Evolutionary conservation across 2,329 filamentous ascomycete species (phyloP), one percentile per base, ranked within the genome.

Genomic region (Aspergillus fijiensis): DNA sequence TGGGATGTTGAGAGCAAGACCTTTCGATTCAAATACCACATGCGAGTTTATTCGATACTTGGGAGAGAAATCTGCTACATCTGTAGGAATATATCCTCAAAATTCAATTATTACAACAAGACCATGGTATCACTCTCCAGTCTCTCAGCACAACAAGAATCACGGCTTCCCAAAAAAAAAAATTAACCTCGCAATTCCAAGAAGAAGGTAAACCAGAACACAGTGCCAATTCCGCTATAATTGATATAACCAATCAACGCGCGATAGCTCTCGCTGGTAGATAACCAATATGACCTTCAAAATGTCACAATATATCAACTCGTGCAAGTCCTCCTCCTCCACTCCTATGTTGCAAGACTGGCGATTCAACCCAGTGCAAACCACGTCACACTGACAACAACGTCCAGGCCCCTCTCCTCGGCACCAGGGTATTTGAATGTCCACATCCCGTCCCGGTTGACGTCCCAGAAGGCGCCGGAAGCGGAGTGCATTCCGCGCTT

Each of bases 401-500:
- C 75, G 66, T 82, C 80, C 60, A 82, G 62, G 2, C 80, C 80
- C 65, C 75, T 78, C 64, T 76, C 77, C 63, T 79, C 77, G 10
- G 73, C 79, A 31, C 75, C 77, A 25, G 78, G 74, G 67, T 81
- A 81, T 70, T 82, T 82, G 70, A 76, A 81, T 53, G 78, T 82
- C 79, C 80, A 82, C 80, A 81, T 82, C 49, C 80, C 80, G 65
- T 82, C 80, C n/a, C 77, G 78, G 62, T 80, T 80, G 47, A 79
- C 79, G 62, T 82, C 79, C 80, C 80, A 82, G 70, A 78, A 82
- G 3, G 79, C 80, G 4, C 79, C 80, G 1, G 78, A 79, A 29
- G 80, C 80, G 16, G 78, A 78, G 69, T 82, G 80, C 80, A 82
- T 81, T 65, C 95, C 95, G 66, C 94, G 87, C 66, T 93, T 87